A percentile compares a stretch with the other conserved stretches of the same genome.
Evolutionary conservation across 495 filamentous ascomycete genomes (phyloP).

Genomic region (Neurospora hispaniola): DNA sequence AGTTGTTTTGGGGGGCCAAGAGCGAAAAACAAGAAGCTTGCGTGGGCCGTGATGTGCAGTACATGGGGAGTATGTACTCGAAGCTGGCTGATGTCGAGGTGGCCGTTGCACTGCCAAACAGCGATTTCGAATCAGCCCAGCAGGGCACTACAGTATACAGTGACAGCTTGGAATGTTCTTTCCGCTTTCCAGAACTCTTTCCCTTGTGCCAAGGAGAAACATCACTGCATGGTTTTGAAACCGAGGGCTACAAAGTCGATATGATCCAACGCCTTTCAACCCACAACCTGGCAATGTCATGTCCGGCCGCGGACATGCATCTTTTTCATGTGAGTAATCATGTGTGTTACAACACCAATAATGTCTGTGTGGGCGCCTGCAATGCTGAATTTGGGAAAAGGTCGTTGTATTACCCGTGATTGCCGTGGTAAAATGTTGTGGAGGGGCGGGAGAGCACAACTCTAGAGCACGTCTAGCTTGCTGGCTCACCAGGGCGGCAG

Average conservation of each 20-base stretch:
- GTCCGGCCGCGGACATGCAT: not conserved
- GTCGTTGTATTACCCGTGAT: not conserved
- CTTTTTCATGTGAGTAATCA: not conserved
- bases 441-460: not conserved
- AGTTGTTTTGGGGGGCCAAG: not conserved
- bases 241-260: not conserved
- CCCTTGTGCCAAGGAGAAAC: not conserved
- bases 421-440: not conserved
- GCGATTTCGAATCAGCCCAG: not conserved
- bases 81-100: not conserved
- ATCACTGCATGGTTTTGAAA: not conserved
- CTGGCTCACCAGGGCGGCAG: not conserved
- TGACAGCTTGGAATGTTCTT: not conserved
- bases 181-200: not conserved
- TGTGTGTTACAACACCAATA: not conserved
- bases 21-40: not conserved
- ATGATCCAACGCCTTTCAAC: not conserved
- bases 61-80: not conserved
- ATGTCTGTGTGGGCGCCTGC: not conserved
- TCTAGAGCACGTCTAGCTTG: not conserved
- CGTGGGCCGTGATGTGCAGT: not conserved
- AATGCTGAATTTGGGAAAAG: not conserved
- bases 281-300: not conserved
- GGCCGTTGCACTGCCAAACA: not conserved
- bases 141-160: not conserved